Evolutionary conservation across 2,329 filamentous ascomycete species (phyloP), one percentile per base, ranked within the genome.

Genomic region (Ophiostoma tasmaniense): DNA sequence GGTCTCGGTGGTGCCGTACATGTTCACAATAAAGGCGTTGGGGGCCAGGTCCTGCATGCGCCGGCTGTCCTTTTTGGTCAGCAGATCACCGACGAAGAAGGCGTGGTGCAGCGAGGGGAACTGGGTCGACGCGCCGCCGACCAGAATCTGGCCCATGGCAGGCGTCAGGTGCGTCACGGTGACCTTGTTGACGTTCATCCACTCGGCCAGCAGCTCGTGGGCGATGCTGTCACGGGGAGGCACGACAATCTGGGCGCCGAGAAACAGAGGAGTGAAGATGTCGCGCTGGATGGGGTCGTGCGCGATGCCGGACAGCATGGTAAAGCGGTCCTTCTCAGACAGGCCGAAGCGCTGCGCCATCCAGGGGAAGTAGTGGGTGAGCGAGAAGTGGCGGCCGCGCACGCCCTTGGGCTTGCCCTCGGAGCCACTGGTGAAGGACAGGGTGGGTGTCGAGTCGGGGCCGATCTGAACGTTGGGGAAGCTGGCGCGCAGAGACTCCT

Each of bases 81-180:
- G 79, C 42, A 97, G 83, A 75, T 98, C 94, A 39, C 95, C 95
- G 0, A 98, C 94, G 72, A 94, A 98, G 82, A 98, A 94, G 22
- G 89, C 92, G 69, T 87, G 83, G 70, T 89, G 84, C n/a, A 98
- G 82, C 14, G 85, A 83, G 1, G 92, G 90, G 75, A 97, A 96
- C 73, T 90, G 79, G 0, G 91, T 88, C 2, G 81, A 89, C 30
- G 92, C 90, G 73, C 91, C 92, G 61, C 93, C 93, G n/a, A 94
- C 89, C 1, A 98, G 81, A 71, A 98, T 95, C 74, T 97, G 92
- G 68, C 93, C 93, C 93, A 98, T 97, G 69, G 95, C 95, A 11
- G 95, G 95, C 1, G 95, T 99, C 52, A 98, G 80, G 78, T 98
- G 95, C 14, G 90, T 92, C 25, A 93, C 90, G 20, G 89, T 96